A percentile compares a stretch with the other conserved stretches of the same genome.
Evolutionary conservation across 2,329 filamentous ascomycete species (phyloP).

Genomic region (Claviceps pusilla): DNA sequence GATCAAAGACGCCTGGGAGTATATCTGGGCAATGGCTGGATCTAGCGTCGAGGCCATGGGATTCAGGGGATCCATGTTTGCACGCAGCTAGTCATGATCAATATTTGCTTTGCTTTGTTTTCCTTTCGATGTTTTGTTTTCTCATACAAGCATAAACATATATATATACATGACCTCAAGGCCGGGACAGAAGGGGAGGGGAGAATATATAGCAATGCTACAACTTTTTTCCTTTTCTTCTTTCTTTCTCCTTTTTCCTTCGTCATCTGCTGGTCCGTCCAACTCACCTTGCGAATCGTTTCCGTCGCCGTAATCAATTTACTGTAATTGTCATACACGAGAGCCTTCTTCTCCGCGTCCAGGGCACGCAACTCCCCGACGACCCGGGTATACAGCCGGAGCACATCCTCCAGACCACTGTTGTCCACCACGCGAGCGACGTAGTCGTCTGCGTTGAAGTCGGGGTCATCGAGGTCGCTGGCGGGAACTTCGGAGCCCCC

Average conservation of each 20-base stretch:
- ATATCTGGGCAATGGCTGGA: constrained; percentile 61
- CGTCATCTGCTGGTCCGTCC: neutral
- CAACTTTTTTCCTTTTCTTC: too few relatives aligned
- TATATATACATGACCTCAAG: neutral
- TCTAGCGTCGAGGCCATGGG: constrained; percentile 59
- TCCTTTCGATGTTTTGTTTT: too few relatives aligned
- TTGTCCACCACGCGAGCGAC: constrained; percentile 46
- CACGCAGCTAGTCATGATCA: constrained; percentile 46
- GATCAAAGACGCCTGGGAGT: constrained; percentile 43
- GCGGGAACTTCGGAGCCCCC: constrained; percentile 42
- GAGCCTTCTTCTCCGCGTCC: constrained; percentile 88
- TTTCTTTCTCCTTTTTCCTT: neutral
- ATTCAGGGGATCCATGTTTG: constrained; percentile 65
- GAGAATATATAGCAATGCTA: too few relatives aligned
- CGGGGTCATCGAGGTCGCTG: constrained; percentile 57
- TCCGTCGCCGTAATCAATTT: constrained; percentile 94
- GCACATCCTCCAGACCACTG: constrained; percentile 50
- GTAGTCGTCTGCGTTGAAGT: constrained; percentile 60
- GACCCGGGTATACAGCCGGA: constrained; percentile 56
- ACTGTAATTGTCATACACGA: constrained; percentile 97
- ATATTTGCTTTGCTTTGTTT: neutral
- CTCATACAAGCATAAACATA: too few relatives aligned
- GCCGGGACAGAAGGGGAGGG: neutral
- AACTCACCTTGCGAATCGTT: constrained; percentile 62
- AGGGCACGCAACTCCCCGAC: constrained; percentile 73